phyloP scores from a whole-genome alignment of 1,284 basidiomycete genomes.

The Pholiota adiposa region DNA sequence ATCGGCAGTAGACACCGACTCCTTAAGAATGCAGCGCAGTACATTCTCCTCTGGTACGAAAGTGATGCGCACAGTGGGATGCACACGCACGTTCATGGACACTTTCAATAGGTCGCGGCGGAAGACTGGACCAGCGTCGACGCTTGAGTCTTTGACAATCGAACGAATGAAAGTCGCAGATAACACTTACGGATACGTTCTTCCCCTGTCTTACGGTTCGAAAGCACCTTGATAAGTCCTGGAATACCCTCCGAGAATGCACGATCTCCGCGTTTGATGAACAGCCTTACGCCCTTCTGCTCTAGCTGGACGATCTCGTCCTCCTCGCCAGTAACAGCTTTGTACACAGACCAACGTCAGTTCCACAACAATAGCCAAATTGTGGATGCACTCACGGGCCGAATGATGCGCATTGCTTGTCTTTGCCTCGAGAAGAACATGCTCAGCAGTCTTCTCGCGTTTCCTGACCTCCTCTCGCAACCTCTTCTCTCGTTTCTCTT shows the following conservation, averaged over 20 bases:
- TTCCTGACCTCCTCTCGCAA: not conserved
- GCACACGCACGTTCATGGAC: conserved; percentile 64
- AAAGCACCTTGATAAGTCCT: conserved; percentile 63
- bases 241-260: conserved; percentile 62
- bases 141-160: not conserved
- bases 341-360: conserved; percentile 13
- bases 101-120: conserved; percentile 70
- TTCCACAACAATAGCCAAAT: conserved; percentile 2
- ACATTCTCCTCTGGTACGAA: conserved; percentile 59
- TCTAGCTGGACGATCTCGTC: conserved; percentile 58
- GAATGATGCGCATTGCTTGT: conserved; percentile 19
- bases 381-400: conserved; percentile 33
- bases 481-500: conserved; percentile 1
- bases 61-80: conserved; percentile 55
- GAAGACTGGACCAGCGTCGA: conserved; percentile 48
- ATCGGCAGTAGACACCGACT: conserved; percentile 31
- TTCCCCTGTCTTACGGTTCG: conserved; percentile 41
- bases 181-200: conserved; percentile 50
- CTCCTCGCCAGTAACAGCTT: conserved; percentile 65
- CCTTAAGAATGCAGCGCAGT: conserved; percentile 59
- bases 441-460: conserved; percentile 10
- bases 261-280: conserved; percentile 59
- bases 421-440: conserved; percentile 27
- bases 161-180: not conserved
- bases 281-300: conserved; percentile 62